These are phyloP conservation scores for Rugosomyces carneus DNA, from an alignment of 1,284 basidiomycete species.

Conservation along the genomic window DNA sequence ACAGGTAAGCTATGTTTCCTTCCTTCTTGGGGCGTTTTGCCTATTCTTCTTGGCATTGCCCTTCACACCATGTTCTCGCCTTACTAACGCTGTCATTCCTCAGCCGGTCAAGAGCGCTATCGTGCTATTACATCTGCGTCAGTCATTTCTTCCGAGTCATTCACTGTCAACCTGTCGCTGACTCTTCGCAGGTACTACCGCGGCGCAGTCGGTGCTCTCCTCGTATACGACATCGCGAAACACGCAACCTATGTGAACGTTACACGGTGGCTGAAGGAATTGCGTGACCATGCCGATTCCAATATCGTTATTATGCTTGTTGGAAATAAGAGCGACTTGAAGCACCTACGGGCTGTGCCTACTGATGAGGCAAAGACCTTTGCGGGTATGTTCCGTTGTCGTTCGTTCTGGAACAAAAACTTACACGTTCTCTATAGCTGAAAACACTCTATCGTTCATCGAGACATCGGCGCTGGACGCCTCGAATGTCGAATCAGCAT, in stretches of 20 bases:
- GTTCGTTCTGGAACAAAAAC: background rate
- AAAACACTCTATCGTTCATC: conserved; percentile 90
- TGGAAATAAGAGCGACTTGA: conserved; percentile 97
- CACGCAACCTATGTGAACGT: conserved; percentile 96
- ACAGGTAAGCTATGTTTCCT: conserved; percentile 59
- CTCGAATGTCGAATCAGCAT: conserved; percentile 94
- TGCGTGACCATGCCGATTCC: conserved; percentile 89
- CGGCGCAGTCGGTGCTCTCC: conserved; percentile 89
- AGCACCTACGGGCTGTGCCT: conserved; percentile 92
- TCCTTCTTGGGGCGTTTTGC: background rate
- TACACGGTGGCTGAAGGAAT: conserved; percentile 96
- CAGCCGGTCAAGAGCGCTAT: conserved; percentile 98
- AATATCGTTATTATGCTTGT: conserved; percentile 96
- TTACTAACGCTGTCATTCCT: conserved; percentile 4
- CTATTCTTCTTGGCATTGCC: background rate
- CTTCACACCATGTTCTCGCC: background rate
- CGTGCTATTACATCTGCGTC: conserved; percentile 97
- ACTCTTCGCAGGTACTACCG: conserved; percentile 87
- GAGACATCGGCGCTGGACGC: conserved; percentile 99
- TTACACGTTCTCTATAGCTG: conserved; percentile 30
- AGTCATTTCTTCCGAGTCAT: conserved; percentile 26
- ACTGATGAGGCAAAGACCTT: conserved; percentile 92
- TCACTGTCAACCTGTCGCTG: background rate
- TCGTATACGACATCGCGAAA: conserved; percentile 94
- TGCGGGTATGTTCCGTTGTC: conserved; percentile 51